A percentile compares a stretch with the other conserved stretches of the same genome.
Evolutionary conservation across 495 filamentous ascomycete genomes (phyloP).

Genomic region (Trichodelitschia bisporula): DNA sequence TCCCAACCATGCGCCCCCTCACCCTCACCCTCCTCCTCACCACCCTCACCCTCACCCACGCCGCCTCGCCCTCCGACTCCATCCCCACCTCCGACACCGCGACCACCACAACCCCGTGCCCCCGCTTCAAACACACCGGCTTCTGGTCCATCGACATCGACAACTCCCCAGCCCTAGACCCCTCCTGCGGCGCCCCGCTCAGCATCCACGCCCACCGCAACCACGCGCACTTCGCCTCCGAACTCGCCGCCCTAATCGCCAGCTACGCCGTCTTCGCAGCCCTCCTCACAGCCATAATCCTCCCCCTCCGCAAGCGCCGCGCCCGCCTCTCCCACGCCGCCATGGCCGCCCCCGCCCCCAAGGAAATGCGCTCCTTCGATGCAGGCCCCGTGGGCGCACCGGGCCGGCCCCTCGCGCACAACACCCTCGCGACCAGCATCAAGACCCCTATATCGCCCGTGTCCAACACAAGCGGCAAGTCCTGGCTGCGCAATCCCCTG

Average conservation of each 20-base stretch:
- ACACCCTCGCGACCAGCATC: conserved; percentile 2
- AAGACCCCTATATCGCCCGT: conserved; percentile 7
- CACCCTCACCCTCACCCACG: too few species aligned
- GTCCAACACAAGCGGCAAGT: conserved; percentile 13
- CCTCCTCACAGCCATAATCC: conserved; percentile 47
- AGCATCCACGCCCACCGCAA: conserved; percentile 13
- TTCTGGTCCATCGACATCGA: not conserved
- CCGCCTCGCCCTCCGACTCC: too few species aligned
- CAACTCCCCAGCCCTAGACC: not conserved
- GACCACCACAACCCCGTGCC: too few species aligned
- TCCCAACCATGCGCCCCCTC: too few species aligned
- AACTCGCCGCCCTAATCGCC: conserved; percentile 57
- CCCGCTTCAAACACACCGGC: not conserved
- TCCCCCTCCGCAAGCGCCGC: conserved; percentile 36
- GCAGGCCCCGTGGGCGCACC: not conserved
- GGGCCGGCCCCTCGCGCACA: not conserved
- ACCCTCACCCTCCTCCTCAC: too few species aligned
- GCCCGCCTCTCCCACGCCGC: conserved; percentile 28
- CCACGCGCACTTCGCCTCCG: conserved; percentile 35
- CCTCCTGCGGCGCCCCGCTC: not conserved
- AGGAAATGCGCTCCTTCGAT: conserved; percentile 27
- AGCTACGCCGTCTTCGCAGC: conserved; percentile 57
- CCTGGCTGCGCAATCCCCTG: conserved; percentile 3
- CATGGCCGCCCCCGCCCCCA: conserved; percentile 30
- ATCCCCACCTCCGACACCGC: too few species aligned